These are phyloP conservation scores for Cryptococcus maquisensis DNA, from an alignment of 1,284 basidiomycete genomes.

Conservation along the genomic window DNA sequence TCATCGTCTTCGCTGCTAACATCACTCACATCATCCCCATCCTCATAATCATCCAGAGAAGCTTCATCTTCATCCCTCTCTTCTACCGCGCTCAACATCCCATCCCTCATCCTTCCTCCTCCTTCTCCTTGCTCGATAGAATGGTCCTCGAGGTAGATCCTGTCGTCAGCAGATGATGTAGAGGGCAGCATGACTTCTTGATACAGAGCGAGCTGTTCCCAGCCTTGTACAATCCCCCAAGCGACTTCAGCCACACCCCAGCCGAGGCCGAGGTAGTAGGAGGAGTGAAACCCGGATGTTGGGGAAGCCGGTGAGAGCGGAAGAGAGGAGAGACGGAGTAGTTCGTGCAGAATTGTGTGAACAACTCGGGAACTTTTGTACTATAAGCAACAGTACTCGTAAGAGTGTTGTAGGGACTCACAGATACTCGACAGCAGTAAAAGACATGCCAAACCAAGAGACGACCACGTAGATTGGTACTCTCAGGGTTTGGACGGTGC, in stretches of 20 bases:
- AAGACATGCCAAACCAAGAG: constrained; percentile 24
- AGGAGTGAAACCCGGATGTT: constrained; percentile 45
- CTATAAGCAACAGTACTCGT: neutral
- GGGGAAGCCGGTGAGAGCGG: constrained; percentile 38
- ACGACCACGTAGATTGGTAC: constrained; percentile 38
- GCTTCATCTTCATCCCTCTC: constrained; percentile 14
- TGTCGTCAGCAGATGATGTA: constrained; percentile 2
- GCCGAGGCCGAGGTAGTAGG: constrained; percentile 46
- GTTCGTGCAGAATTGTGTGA: constrained; percentile 42
- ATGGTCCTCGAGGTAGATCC: neutral
- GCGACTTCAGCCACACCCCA: constrained; percentile 45
- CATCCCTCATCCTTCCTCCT: neutral
- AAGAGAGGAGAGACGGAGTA: constrained; percentile 38
- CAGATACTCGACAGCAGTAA: constrained; percentile 16
- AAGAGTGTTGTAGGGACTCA: constrained; percentile 8
- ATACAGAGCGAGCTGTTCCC: constrained; percentile 45
- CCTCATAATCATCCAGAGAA: constrained; percentile 14
- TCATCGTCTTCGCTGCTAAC: constrained; percentile 39
- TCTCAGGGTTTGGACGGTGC: constrained; percentile 41
- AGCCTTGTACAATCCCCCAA: constrained; percentile 47
- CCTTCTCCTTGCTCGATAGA: neutral
- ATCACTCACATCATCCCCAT: constrained; percentile 40
- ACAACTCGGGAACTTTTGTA: constrained; percentile 27
- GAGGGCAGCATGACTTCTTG: constrained; percentile 37
- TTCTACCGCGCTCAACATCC: constrained; percentile 7